Evolutionary conservation across 164 flowering plant genomes (phyloP).

Genomic region (Chloranthus sessilifolius): DNA sequence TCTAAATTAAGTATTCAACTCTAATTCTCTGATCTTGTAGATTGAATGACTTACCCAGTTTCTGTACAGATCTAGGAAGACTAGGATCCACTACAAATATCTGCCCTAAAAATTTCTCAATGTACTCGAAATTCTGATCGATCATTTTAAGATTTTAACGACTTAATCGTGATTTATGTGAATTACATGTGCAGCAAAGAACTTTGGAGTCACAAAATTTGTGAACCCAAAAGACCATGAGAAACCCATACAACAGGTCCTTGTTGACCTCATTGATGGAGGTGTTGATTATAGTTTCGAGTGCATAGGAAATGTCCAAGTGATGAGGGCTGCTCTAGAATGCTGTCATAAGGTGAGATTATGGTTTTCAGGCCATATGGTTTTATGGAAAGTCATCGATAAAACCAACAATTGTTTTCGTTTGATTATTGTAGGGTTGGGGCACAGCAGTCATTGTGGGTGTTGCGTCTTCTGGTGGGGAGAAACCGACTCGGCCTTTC

Average conservation of each 20-base stretch:
- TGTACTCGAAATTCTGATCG: too few relatives aligned
- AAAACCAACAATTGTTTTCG: too few relatives aligned
- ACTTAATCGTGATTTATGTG: too few relatives aligned
- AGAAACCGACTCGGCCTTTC: neutral
- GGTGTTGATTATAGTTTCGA: conserved; percentile 5
- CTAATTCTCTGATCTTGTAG: too few relatives aligned
- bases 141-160: too few relatives aligned
- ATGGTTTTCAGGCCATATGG: neutral
- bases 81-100: too few relatives aligned
- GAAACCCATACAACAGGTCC: neutral
- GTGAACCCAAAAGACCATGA: conserved; percentile 6
- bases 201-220: conserved; percentile 1
- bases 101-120: too few relatives aligned
- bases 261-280: conserved; percentile 2
- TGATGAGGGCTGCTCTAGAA: conserved; percentile 3
- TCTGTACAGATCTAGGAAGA: too few relatives aligned
- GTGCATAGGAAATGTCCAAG: neutral
- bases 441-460: neutral
- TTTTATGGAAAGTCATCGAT: neutral
- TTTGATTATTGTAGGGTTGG: neutral
- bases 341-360: conserved; percentile 1
- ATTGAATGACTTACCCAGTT: too few relatives aligned
- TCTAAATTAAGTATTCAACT: too few relatives aligned
- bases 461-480: conserved; percentile 1
- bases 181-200: too few relatives aligned